phyloP scores from a whole-genome alignment of 306 rosid genomes.

The Quercus engelmannii region DNA sequence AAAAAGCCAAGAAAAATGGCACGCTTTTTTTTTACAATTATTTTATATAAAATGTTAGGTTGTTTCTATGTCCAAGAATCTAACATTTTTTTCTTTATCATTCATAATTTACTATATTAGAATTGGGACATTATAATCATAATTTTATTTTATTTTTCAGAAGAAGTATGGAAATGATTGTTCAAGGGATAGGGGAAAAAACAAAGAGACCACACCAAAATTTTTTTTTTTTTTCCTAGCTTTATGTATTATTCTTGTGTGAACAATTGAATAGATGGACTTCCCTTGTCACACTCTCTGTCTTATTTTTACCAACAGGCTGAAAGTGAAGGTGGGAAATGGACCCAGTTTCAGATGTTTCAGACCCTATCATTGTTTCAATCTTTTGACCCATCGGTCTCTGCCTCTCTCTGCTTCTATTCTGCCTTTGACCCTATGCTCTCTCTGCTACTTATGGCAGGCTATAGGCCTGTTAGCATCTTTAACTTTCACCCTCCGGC shows the following conservation, averaged over 20 bases:
- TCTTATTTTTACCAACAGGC: not conserved
- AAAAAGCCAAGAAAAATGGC: too few species aligned
- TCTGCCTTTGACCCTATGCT: constrained; percentile 15
- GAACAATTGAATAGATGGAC: not conserved
- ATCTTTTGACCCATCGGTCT: constrained; percentile 16
- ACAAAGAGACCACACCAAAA: not conserved
- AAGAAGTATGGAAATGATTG: too few species aligned
- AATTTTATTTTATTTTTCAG: too few species aligned
- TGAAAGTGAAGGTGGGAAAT: constrained; percentile 21
- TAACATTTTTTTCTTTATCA: too few species aligned
- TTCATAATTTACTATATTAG: too few species aligned
- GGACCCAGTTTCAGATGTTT: constrained; percentile 31
- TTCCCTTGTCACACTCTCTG: not conserved
- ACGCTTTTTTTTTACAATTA: too few species aligned
- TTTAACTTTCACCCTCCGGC: not conserved
- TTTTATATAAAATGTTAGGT: too few species aligned
- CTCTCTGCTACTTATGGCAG: not conserved
- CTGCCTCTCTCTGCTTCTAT: not conserved
- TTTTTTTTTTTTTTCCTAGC: too few species aligned
- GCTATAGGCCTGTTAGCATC: not conserved
- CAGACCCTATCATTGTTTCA: constrained; percentile 29
- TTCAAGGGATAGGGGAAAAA: not conserved
- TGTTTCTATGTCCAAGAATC: too few species aligned
- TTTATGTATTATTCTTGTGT: not conserved
- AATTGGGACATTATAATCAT: too few species aligned